Evolutionary conservation across 75 land plant species (phyloP).

Genomic region (Pinus taeda): DNA sequence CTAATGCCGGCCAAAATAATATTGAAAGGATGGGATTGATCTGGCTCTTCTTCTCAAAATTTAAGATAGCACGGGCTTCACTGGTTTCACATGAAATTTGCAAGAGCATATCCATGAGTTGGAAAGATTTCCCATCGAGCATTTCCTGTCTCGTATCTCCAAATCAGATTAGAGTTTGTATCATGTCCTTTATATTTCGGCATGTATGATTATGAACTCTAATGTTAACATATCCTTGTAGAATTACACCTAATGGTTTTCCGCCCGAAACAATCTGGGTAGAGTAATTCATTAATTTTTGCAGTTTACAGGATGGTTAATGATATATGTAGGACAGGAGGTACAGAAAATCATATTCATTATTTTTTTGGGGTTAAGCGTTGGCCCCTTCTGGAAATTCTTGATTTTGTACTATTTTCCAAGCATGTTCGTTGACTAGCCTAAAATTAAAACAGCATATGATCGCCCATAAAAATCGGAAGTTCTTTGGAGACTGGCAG

Average conservation of each 20-base stretch:
- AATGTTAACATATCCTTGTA: slow-evolving; percentile 7
- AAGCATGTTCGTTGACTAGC: slow-evolving; percentile 4
- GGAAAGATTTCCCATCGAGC: neutral
- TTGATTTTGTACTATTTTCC: slow-evolving; percentile 4
- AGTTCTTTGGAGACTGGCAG: slow-evolving; percentile 6
- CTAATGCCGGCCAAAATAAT: neutral
- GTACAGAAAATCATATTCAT: neutral
- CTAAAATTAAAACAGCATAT: neutral
- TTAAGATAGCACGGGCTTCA: neutral
- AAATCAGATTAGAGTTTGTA: slow-evolving; percentile 1
- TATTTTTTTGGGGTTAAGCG: slow-evolving; percentile 6
- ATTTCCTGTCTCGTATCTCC: slow-evolving; percentile 7
- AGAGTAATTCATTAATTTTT: slow-evolving; percentile 7
- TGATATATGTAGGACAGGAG: slow-evolving; percentile 5
- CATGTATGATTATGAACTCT: slow-evolving; percentile 8
- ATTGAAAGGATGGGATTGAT: neutral
- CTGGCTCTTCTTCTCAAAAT: neutral
- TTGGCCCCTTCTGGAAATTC: neutral
- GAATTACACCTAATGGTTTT: slow-evolving; percentile 10
- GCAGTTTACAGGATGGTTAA: slow-evolving; percentile 5
- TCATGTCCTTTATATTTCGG: slow-evolving; percentile 8
- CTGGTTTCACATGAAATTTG: slow-evolving; percentile 6
- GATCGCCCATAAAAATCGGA: neutral
- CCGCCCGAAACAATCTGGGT: slow-evolving; percentile 5
- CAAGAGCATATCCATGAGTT: neutral